Evolutionary conservation across 2,329 filamentous ascomycete species (phyloP), one percentile per base, ranked within the genome.

Genomic region (Sarocladium brachiariae): DNA sequence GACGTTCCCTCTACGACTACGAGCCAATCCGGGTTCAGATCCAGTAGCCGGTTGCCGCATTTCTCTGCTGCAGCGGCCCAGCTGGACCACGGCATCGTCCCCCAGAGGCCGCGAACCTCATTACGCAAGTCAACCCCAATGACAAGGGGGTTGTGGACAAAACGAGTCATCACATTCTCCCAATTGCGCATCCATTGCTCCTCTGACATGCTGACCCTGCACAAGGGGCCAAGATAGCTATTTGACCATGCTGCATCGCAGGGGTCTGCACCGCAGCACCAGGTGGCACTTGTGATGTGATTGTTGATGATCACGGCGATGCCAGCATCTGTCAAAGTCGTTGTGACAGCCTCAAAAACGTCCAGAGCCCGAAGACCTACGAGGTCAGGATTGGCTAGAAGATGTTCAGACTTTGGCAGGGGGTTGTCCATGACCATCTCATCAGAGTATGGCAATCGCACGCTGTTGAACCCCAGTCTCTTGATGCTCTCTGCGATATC

Each of bases 211-310:
- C 66, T 68, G 51, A 87, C 68, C 27, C 75, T 74, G 64, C 83
- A 87, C 33, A 85, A 57, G 13, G 73, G 68, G 3, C 76, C 76
- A 24, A 85, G 71, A 57, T 84, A 74, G 59, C 83, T 76, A 62
- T 87, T 87, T 38, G 77, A 71, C 83, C 83, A 87, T 50, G 74
- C 75, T 18, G 80, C 74, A 62, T 87, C 83, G 65, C 83, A 87
- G 1, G 81, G 80, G 60, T 86, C 77, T 21, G 76, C 78, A 48
- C 82, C 83, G 62, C 83, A 86, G 66, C 83, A 87, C 83, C 83
- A 86, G 6, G 77, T 77, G 9, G 83, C 80, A 43, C 75, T 75
- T 1, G 83, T 87, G 63, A 87, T 87, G 64, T 87, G 84, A 64
- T 87, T 80, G 69, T 87, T 87, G 54, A 84, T 65, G 47, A 86